Evolutionary conservation across 176 grass and related monocot genomes (phyloP).

Genomic region (Carex pumila): DNA sequence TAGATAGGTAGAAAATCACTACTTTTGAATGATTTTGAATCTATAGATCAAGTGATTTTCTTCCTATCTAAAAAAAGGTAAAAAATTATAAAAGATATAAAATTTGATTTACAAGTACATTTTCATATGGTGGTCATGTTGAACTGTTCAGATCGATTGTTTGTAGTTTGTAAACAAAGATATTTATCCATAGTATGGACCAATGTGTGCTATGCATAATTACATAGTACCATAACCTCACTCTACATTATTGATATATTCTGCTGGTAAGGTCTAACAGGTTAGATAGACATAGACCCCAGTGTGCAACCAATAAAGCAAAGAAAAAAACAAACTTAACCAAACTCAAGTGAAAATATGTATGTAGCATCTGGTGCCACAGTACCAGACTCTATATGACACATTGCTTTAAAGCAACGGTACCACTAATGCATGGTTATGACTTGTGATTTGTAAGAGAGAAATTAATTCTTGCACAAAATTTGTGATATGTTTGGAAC

Average conservation of each 20-base stretch:
- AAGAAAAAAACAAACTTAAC: not conserved
- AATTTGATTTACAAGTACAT: no score
- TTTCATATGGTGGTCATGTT: no score
- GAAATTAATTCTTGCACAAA: not conserved
- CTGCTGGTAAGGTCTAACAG: not conserved
- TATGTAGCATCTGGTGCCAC: not conserved
- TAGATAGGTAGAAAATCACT: no score
- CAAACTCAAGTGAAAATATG: not conserved
- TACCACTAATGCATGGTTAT: not conserved
- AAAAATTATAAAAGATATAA: no score
- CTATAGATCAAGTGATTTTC: no score
- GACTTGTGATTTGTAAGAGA: not conserved
- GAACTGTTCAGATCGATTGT: no score
- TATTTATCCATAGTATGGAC: no score
- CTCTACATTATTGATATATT: not conserved
- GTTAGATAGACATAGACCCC: not conserved
- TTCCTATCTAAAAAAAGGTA: no score
- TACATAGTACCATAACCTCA: no score
- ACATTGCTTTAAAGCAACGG: not conserved
- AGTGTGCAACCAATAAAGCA: not conserved
- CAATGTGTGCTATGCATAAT: no score
- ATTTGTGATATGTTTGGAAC: not conserved
- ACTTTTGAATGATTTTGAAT: no score
- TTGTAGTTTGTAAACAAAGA: no score
- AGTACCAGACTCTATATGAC: not conserved